Evolutionary conservation across 108 stramenopile genomes (phyloP).

Genomic region (Aurantiochytrium sp.): DNA sequence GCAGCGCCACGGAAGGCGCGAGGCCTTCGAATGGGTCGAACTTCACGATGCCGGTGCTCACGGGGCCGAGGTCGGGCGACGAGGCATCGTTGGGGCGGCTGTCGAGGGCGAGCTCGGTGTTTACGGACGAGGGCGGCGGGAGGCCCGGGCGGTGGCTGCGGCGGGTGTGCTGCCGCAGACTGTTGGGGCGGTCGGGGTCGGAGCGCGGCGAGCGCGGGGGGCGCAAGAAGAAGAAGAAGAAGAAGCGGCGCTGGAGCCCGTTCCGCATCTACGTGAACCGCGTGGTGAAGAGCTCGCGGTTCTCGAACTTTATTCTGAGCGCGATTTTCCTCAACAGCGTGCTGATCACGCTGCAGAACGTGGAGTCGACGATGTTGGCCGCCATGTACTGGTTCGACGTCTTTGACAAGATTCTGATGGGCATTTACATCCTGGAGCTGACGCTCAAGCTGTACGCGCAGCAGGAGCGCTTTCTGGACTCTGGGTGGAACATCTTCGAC

Average conservation of each 20-base stretch:
- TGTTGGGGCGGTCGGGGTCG: too few relatives aligned
- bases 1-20: too few relatives aligned
- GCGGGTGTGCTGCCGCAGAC: too few relatives aligned
- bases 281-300: not conserved
- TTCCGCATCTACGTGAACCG: not conserved
- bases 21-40: too few relatives aligned
- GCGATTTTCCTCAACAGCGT: conserved; percentile 2
- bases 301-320: conserved; percentile 14
- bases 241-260: not conserved
- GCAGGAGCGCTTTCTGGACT: not conserved
- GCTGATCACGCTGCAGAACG: conserved; percentile 9
- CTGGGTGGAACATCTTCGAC: conserved; percentile 32
- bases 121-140: too few relatives aligned
- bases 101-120: too few relatives aligned
- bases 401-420: conserved; percentile 24
- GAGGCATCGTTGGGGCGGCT: too few relatives aligned
- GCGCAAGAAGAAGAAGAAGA: too few relatives aligned
- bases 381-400: conserved; percentile 21
- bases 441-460: conserved; percentile 23
- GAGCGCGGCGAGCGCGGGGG: too few relatives aligned
- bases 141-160: too few relatives aligned
- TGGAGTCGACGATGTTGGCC: not conserved
- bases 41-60: too few relatives aligned
- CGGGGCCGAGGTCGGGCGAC: too few relatives aligned
- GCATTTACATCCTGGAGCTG: conserved; percentile 11